Conservation (phyloP, 805 yeast genomes). For the Candida corydali region DNA sequence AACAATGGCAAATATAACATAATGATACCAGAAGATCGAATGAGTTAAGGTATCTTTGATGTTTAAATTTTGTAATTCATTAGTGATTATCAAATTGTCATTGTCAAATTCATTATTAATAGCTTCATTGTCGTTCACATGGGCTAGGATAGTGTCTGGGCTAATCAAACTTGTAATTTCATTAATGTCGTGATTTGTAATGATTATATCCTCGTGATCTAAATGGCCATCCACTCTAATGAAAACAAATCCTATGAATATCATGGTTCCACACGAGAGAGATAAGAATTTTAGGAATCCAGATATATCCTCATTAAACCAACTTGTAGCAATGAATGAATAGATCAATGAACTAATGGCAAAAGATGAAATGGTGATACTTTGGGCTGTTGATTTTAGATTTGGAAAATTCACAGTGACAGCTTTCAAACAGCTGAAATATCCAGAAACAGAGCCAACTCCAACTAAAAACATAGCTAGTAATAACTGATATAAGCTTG, state of each 20-base stretch:
- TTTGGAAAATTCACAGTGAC: slow-evolving; percentile 29
- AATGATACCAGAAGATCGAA: slow-evolving; percentile 31
- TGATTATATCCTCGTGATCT: slow-evolving; percentile 11
- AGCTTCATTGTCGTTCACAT: slow-evolving; percentile 1
- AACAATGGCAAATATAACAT: slow-evolving; percentile 23
- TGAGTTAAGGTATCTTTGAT: slow-evolving; percentile 20
- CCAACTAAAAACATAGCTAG: slow-evolving; percentile 29
- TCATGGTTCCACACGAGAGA: slow-evolving; percentile 19
- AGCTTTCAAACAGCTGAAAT: slow-evolving; percentile 31
- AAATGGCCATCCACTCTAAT: slow-evolving; percentile 26
- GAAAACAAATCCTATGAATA: slow-evolving; percentile 25
- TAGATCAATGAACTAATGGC: slow-evolving; percentile 30
- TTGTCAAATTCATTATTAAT: background rate
- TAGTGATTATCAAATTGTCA: background rate
- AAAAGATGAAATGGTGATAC: slow-evolving; percentile 33
- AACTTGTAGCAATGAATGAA: slow-evolving; percentile 17
- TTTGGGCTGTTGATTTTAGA: slow-evolving; percentile 32
- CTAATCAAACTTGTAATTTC: slow-evolving; percentile 12
- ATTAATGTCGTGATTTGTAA: background rate
- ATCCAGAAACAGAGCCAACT: slow-evolving; percentile 29
- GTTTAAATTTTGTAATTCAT: slow-evolving; percentile 13
- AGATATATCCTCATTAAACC: slow-evolving; percentile 20
- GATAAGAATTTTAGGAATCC: slow-evolving; percentile 21
- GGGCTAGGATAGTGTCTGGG: slow-evolving; percentile 6
- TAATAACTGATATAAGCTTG: slow-evolving; percentile 13